A percentile compares a stretch with the other conserved stretches of the same genome.
Evolutionary conservation across 768 basidiomycete genomes (phyloP).

Genomic region (Leccinum rimulosum): DNA sequence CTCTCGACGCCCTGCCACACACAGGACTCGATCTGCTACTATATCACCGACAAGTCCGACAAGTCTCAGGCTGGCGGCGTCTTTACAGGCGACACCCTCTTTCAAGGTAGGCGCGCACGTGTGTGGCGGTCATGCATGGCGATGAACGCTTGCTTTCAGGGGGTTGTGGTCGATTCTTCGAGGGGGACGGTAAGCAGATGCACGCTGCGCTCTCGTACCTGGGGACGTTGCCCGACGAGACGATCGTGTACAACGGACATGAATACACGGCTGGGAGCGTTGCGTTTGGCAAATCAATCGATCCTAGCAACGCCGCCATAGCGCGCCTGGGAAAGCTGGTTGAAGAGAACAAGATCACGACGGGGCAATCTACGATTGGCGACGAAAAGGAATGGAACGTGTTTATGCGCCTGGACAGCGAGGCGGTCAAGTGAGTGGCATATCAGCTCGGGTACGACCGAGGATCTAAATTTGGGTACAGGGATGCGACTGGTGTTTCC

Average conservation of each 20-base stretch:
- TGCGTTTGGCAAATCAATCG: constrained; percentile 65
- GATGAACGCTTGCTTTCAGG: constrained; percentile 36
- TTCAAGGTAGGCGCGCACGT: constrained; percentile 39
- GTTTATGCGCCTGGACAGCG: constrained; percentile 78
- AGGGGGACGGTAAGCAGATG: constrained; percentile 82
- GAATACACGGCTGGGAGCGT: constrained; percentile 82
- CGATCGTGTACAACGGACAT: constrained; percentile 85
- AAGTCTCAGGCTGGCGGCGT: constrained; percentile 64
- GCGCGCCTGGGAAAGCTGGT: constrained; percentile 57
- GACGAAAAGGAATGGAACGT: constrained; percentile 96
- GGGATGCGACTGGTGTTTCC: constrained; percentile 46
- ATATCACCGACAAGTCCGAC: constrained; percentile 53
- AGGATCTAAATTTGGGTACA: constrained; percentile 25
- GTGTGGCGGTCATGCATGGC: neutral
- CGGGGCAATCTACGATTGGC: constrained; percentile 83
- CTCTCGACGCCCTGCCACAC: constrained; percentile 93
- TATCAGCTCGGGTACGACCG: neutral
- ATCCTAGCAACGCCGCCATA: constrained; percentile 62
- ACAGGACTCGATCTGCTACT: constrained; percentile 93
- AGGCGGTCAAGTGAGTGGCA: constrained; percentile 57
- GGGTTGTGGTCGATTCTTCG: constrained; percentile 94
- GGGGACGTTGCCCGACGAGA: constrained; percentile 71
- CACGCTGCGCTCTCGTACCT: constrained; percentile 65
- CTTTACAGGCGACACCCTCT: constrained; percentile 95
- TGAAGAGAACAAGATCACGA: constrained; percentile 58